Evolutionary conservation across 768 basidiomycete species (phyloP).

Genomic region (Lactarius sanguifluus): DNA sequence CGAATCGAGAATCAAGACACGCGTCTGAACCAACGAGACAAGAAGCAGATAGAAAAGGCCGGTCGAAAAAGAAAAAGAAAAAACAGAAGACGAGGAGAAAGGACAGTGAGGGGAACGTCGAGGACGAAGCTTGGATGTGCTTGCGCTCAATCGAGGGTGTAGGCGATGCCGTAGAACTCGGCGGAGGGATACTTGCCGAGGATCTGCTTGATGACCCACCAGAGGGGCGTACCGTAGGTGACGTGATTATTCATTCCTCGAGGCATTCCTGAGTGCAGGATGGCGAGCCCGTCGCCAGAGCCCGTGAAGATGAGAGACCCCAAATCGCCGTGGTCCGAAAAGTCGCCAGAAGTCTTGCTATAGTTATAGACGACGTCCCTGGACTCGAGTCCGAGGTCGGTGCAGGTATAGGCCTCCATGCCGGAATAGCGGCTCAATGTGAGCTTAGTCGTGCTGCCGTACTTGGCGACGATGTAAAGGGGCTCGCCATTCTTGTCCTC

Average conservation of each 20-base stretch:
- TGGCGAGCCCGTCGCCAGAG: conserved; percentile 32
- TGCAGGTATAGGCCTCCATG: conserved; percentile 4
- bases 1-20: conserved; percentile 12
- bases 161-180: conserved; percentile 31
- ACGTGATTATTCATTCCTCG: conserved; percentile 30
- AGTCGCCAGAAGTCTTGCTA: conserved; percentile 34
- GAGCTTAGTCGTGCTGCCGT: too few relatives aligned
- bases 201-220: conserved; percentile 34
- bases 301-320: conserved; percentile 42
- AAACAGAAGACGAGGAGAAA: conserved; percentile 14
- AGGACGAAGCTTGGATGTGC: conserved; percentile 8
- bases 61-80: neutral
- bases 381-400: conserved; percentile 33
- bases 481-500: neutral
- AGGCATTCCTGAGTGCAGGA: conserved; percentile 32
- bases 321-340: conserved; percentile 43
- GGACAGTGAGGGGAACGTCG: conserved; percentile 5
- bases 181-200: conserved; percentile 29
- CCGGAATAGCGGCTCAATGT: too few relatives aligned
- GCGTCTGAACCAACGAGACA: conserved; percentile 14
- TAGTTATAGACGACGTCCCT: conserved; percentile 41
- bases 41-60: conserved; percentile 17
- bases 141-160: conserved; percentile 9
- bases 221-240: conserved; percentile 33
- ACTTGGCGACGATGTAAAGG: too few relatives aligned